Conservation (phyloP, 148 eudicot species). For the Fallopia convolvulus region DNA sequence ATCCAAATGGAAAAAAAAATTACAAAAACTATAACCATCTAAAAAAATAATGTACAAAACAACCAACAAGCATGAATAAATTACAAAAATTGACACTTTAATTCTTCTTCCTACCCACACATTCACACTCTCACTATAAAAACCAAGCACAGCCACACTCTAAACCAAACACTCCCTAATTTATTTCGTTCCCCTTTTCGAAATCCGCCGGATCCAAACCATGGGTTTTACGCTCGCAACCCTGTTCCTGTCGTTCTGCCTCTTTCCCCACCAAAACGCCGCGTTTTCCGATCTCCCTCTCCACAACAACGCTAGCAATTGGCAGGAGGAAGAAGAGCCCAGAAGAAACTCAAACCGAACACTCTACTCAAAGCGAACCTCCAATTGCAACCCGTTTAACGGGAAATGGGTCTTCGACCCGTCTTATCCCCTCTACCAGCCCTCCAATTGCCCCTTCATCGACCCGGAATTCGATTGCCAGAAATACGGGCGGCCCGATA, state of each 20-base stretch:
- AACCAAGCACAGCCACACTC: no score
- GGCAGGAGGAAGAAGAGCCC: not conserved
- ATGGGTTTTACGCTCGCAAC: slow-evolving; percentile 30
- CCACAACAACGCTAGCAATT: slow-evolving; percentile 13
- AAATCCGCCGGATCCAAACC: slow-evolving; percentile 14
- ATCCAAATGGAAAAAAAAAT: no score
- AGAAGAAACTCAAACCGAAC: not conserved
- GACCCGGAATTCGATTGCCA: slow-evolving; percentile 69
- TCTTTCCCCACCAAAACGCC: slow-evolving; percentile 15
- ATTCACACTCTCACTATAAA: no score
- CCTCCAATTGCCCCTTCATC: slow-evolving; percentile 63
- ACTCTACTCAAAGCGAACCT: not conserved
- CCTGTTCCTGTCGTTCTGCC: slow-evolving; percentile 28
- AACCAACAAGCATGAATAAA: no score
- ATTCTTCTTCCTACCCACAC: not conserved
- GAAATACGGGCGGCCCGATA: slow-evolving; percentile 65
- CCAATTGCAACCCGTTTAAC: slow-evolving; percentile 42
- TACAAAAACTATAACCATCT: no score
- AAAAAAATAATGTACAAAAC: no score
- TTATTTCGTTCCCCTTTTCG: not conserved
- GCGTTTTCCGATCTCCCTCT: slow-evolving; percentile 9
- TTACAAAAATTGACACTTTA: not conserved
- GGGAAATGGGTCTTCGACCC: slow-evolving; percentile 93
- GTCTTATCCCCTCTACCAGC: slow-evolving; percentile 67
- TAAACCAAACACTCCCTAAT: not conserved